phyloP scores from a whole-genome alignment of 2,329 filamentous ascomycete species.

The Biscogniauxia mediterranea region DNA sequence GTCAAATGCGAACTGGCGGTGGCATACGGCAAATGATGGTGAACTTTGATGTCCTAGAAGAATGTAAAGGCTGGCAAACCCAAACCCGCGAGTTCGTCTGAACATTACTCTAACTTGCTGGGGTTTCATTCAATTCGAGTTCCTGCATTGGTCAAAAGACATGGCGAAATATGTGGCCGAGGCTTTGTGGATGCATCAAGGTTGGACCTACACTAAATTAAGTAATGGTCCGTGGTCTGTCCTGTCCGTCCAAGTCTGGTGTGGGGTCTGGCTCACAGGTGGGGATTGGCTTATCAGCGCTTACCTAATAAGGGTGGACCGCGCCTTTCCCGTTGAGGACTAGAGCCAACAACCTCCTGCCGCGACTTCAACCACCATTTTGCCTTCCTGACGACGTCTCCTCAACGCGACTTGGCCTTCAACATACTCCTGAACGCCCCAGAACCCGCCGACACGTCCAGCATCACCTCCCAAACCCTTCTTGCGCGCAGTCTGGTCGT shows the following conservation, averaged over 20 bases:
- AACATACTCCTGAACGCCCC: background rate
- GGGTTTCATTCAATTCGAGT: background rate
- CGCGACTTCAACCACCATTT: conserved; percentile 17
- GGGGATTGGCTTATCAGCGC: conserved; percentile 10
- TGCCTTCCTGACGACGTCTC: conserved; percentile 1
- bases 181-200: background rate
- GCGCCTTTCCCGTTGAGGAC: conserved; percentile 20
- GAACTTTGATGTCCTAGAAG: too few species aligned
- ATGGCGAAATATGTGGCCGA: background rate
- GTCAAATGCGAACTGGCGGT: too few species aligned
- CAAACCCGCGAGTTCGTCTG: background rate
- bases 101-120: background rate
- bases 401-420: background rate
- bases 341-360: conserved; percentile 22
- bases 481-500: conserved; percentile 3
- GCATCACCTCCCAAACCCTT: background rate
- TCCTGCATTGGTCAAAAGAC: conserved; percentile 9
- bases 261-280: background rate
- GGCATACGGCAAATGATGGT: too few species aligned
- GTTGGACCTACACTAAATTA: background rate
- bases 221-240: background rate
- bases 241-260: background rate
- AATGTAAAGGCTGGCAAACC: too few species aligned
- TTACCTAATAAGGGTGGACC: conserved; percentile 23
- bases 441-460: background rate